Evolutionary conservation across 2,329 filamentous ascomycete species (phyloP).

Genomic region (Fusarium sp.): DNA sequence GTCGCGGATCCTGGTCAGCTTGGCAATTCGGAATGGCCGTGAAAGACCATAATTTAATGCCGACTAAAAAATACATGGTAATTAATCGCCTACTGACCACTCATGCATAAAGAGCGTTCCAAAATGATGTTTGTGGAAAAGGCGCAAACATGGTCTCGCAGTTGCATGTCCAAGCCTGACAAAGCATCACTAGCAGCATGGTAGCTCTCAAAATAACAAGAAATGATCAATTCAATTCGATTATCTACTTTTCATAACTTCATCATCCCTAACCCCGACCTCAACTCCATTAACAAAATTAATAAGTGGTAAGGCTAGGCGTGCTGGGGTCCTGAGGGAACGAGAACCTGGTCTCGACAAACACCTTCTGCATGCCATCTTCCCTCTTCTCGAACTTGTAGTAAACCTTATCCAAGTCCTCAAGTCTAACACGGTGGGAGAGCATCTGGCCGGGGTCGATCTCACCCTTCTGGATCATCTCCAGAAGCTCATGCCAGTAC

Average conservation of each 20-base stretch:
- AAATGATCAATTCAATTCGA: background rate
- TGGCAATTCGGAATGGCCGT: no score
- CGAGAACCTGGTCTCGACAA: constrained; percentile 70
- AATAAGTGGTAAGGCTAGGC: constrained; percentile 37
- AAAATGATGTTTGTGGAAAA: no score
- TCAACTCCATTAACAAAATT: background rate
- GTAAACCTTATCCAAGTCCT: constrained; percentile 78
- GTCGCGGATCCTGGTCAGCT: no score
- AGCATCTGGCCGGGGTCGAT: constrained; percentile 86
- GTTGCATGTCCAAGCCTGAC: background rate
- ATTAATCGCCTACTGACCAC: no score
- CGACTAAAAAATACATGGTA: no score
- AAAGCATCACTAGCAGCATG: background rate
- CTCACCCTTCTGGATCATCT: constrained; percentile 73
- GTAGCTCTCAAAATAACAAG: background rate
- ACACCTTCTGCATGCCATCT: constrained; percentile 86
- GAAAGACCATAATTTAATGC: no score
- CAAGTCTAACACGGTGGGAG: constrained; percentile 79
- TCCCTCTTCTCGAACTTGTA: constrained; percentile 70
- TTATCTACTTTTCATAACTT: background rate
- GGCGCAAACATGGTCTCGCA: background rate
- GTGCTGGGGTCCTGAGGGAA: constrained; percentile 54
- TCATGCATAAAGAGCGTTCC: no score
- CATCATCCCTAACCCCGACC: background rate
- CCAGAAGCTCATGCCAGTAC: constrained; percentile 85